These are phyloP conservation scores for Lasiodiplodia citricola DNA, from an alignment of 2,329 filamentous ascomycete species.

Conservation along the genomic window DNA sequence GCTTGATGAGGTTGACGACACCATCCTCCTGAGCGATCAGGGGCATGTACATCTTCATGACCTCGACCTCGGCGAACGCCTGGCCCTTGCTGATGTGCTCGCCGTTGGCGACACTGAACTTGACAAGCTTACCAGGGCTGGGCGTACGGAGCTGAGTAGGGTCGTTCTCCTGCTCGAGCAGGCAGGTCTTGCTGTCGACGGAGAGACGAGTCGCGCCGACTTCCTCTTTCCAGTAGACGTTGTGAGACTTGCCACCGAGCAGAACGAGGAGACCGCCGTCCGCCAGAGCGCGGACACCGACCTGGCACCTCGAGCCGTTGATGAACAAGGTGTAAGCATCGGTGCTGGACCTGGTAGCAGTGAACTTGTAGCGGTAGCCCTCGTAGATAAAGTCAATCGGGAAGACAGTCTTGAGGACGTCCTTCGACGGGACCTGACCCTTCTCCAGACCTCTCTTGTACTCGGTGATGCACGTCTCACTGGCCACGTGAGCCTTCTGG, in stretches of 20 bases:
- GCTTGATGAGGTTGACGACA: slow-evolving; percentile 97
- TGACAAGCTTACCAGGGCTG: slow-evolving; percentile 96
- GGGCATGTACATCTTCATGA: slow-evolving; percentile 99
- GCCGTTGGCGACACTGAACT: slow-evolving; percentile 95
- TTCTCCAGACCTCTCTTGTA: slow-evolving; percentile 91
- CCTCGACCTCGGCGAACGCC: slow-evolving; percentile 94
- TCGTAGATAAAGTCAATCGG: slow-evolving; percentile 99
- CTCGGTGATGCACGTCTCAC: slow-evolving; percentile 84
- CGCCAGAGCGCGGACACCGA: slow-evolving; percentile 89
- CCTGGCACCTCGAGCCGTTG: slow-evolving; percentile 95
- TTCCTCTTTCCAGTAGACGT: slow-evolving; percentile 99
- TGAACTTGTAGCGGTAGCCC: slow-evolving; percentile 96
- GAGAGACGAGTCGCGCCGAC: slow-evolving; percentile 93
- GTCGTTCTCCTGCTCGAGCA: slow-evolving; percentile 98
- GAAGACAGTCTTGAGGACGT: slow-evolving; percentile 97
- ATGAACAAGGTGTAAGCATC: slow-evolving; percentile 99
- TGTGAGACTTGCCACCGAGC: slow-evolving; percentile 91
- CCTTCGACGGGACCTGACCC: slow-evolving; percentile 95
- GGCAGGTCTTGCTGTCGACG: slow-evolving; percentile 96
- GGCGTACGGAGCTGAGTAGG: slow-evolving; percentile 95
- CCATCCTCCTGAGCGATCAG: slow-evolving; percentile 93
- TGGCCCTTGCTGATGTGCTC: slow-evolving; percentile 91
- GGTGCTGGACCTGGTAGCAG: slow-evolving; percentile 85
- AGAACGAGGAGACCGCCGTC: slow-evolving; percentile 93
- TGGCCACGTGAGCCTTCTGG: slow-evolving; percentile 93